These are phyloP conservation scores for Colletotrichum karsti DNA, from an alignment of 2,329 filamentous ascomycete species.

Conservation along the genomic window DNA sequence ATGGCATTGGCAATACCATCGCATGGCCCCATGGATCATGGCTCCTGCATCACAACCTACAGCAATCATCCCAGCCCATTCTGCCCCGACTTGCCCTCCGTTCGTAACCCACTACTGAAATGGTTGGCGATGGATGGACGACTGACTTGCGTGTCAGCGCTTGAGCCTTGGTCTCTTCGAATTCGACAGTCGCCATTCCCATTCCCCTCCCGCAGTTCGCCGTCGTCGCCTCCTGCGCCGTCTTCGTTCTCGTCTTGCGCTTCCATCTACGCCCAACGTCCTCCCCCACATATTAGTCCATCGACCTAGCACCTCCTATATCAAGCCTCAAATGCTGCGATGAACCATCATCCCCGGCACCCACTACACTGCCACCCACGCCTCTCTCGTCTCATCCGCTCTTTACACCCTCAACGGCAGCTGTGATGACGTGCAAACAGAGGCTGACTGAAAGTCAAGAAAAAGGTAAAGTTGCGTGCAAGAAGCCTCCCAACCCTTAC, in stretches of 20 bases:
- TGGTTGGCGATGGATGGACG: constrained; percentile 8
- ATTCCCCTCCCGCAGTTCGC: neutral
- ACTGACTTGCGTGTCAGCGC: constrained; percentile 16
- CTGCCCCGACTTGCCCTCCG: constrained; percentile 4
- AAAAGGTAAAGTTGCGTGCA: constrained; percentile 5
- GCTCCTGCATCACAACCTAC: constrained; percentile 3
- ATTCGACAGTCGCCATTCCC: neutral
- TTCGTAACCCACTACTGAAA: constrained; percentile 4
- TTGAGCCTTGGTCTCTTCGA: neutral
- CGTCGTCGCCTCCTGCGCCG: neutral
- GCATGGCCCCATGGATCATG: constrained; percentile 26
- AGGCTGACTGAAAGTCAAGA: neutral
- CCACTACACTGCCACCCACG: neutral
- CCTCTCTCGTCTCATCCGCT: neutral
- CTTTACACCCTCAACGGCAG: neutral
- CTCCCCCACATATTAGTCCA: neutral
- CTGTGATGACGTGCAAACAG: constrained; percentile 11
- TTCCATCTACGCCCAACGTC: neutral
- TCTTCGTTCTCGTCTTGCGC: neutral
- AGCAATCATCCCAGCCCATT: constrained; percentile 11
- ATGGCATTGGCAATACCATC: constrained; percentile 6
- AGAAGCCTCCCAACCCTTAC: constrained; percentile 9
- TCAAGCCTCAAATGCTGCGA: constrained; percentile 7
- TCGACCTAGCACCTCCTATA: neutral
- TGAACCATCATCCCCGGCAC: neutral